Base-by-base conservation (phyloP, 108 stramenopile genomes). In the Nitzschia sp. region DNA sequence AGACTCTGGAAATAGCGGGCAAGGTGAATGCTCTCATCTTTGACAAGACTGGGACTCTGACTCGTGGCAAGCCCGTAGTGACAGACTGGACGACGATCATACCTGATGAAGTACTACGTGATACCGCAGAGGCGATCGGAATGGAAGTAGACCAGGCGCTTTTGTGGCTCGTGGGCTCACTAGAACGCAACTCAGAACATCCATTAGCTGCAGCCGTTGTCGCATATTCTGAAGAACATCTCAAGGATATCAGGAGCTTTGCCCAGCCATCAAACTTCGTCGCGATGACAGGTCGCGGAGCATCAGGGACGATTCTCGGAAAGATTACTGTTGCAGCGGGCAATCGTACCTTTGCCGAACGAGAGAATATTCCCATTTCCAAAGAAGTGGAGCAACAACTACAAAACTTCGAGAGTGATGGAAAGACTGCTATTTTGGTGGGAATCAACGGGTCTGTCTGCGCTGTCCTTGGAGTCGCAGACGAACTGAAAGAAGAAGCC, bases 11-110 rank as follows among this genome's bases (percentile, higher is more conserved):
- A 83, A 71, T 75, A 29, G 95, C 96, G 3, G 69, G 80, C 55
- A 71, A 86, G 36, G 93, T 97, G 2, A 80, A 91, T 26, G 85
- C 90, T 22, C 83, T 97, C 45, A 68, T 92, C 13, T 91, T 99
- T 74, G 99, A 99, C 84, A 99, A 99, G 84, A 99, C 99, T n/a
- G 98, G 98, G 6, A 99, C 99, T 22, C 72, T 99, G 26, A 99
- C 99, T 13, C 59, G 71, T 36, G 97, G 97, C 5, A 78, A 85
- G 75, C 89, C 94, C 13, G 84, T 82, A 19, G 73, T 94, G 16
- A 84, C 86, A 28, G 88, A 88, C 55, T 82, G 73, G 36, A 64
- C 85, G 25, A 76, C 85, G 27, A 77, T 80, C 38, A 44, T 55
- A 16, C 76, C 78, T 33, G 75, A 84, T 29, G 67, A 30, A 13